Conservation (phyloP, 106 monocot genomes). For the Allium cepa region DNA sequence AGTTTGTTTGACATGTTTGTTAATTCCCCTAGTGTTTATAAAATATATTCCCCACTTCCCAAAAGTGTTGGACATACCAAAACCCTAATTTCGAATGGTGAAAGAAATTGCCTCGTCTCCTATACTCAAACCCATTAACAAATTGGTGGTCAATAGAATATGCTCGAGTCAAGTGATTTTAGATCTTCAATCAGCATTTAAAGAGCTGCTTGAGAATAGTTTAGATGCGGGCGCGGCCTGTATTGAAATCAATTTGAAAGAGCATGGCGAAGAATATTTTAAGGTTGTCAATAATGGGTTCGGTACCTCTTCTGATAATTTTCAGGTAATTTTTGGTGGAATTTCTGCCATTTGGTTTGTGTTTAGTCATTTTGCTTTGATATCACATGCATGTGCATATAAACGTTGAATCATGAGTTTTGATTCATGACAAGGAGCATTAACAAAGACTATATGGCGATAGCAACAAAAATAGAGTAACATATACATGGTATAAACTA, state of each 20-base stretch:
- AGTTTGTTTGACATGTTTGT: too few relatives aligned
- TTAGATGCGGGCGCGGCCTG: slow-evolving; percentile 82
- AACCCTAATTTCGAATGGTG: too few relatives aligned
- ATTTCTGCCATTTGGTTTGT: background rate
- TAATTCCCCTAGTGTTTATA: too few relatives aligned
- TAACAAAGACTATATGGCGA: too few relatives aligned
- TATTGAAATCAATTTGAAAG: slow-evolving; percentile 78
- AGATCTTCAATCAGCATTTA: slow-evolving; percentile 88
- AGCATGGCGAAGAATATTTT: slow-evolving; percentile 71
- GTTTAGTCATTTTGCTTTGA: background rate
- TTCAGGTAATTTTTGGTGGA: slow-evolving; percentile 45
- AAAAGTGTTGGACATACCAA: too few relatives aligned
- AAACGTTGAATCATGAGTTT: too few relatives aligned
- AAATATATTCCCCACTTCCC: too few relatives aligned
- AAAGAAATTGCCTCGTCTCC: slow-evolving; percentile 18
- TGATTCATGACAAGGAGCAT: too few relatives aligned
- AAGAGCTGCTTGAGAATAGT: slow-evolving; percentile 96
- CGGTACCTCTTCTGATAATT: slow-evolving; percentile 79
- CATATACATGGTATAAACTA: too few relatives aligned
- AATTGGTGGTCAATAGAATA: slow-evolving; percentile 66
- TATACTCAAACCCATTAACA: slow-evolving; percentile 70
- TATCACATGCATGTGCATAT: background rate
- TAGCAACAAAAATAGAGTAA: too few relatives aligned
- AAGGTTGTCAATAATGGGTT: slow-evolving; percentile 90
- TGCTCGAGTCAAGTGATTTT: slow-evolving; percentile 96